These are phyloP conservation scores for Tetrapisispora namnaoensis DNA, from an alignment of 805 yeast genomes.

Conservation along the genomic window DNA sequence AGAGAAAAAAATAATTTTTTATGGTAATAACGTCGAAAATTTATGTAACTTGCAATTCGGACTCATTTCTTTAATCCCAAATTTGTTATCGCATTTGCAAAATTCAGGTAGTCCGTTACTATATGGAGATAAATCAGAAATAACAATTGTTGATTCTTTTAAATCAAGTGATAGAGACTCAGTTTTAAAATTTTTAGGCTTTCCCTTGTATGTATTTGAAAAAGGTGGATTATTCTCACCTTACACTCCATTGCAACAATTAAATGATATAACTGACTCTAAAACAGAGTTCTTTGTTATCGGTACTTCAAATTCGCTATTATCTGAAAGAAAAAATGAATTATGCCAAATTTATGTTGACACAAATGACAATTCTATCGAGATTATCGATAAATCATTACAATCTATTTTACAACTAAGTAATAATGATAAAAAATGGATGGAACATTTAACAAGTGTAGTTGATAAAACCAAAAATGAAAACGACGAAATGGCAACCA, in stretches of 20 bases:
- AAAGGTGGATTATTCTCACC: conserved; percentile 86
- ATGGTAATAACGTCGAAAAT: conserved; percentile 68
- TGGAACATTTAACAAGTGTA: conserved; percentile 43
- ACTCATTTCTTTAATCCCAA: conserved; percentile 74
- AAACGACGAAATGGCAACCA: conserved; percentile 33
- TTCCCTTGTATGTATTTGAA: conserved; percentile 80
- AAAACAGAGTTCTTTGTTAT: conserved; percentile 57
- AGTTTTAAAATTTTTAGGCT: conserved; percentile 68
- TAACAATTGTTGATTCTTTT: conserved; percentile 54
- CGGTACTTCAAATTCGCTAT: conserved; percentile 81
- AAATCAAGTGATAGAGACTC: conserved; percentile 72
- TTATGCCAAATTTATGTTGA: conserved; percentile 66
- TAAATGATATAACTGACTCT: conserved; percentile 54
- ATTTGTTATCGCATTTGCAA: conserved; percentile 57
- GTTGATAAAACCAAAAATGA: conserved; percentile 39
- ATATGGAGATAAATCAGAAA: conserved; percentile 40
- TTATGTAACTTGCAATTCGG: conserved; percentile 79
- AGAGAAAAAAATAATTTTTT: conserved; percentile 66
- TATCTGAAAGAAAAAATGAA: conserved; percentile 52
- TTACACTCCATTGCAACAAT: conserved; percentile 86
- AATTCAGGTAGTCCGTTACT: conserved; percentile 74
- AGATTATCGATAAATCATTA: conserved; percentile 35
- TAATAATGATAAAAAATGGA: conserved; percentile 65
- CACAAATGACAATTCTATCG: conserved; percentile 44
- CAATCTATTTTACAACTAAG: conserved; percentile 39